These are phyloP conservation scores for Cardamine chenopodiifolia DNA, from an alignment of 345 rosid species.

Conservation along the genomic window DNA sequence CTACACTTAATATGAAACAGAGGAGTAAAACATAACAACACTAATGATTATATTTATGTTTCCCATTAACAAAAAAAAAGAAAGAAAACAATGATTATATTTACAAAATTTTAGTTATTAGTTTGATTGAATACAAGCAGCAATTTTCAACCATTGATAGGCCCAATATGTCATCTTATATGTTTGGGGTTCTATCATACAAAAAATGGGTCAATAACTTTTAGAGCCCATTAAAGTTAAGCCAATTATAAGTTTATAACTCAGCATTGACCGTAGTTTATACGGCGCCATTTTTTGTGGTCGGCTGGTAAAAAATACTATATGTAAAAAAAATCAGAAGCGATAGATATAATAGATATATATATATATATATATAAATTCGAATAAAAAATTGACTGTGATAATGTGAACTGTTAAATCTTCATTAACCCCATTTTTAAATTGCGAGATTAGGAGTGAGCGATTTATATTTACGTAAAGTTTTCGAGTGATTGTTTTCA, in stretches of 20 bases:
- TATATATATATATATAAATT: too few relatives aligned
- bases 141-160: neutral
- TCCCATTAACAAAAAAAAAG: too few relatives aligned
- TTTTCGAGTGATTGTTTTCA: constrained; percentile 5
- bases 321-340: too few relatives aligned
- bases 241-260: too few relatives aligned
- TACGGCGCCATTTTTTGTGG: constrained; percentile 24
- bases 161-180: constrained; percentile 4
- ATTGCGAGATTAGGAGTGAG: neutral
- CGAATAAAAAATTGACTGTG: too few relatives aligned
- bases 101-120: neutral
- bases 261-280: neutral
- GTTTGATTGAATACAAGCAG: neutral
- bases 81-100: neutral
- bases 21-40: too few relatives aligned
- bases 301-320: too few relatives aligned
- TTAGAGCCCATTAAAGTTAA: constrained; percentile 8
- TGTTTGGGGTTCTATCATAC: neutral
- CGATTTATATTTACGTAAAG: neutral
- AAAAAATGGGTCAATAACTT: neutral
- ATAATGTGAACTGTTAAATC: constrained; percentile 22
- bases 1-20: too few relatives aligned
- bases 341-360: too few relatives aligned
- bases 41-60: too few relatives aligned
- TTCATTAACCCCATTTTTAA: constrained; percentile 1